Percentiles rank a stretch among this genome's conserved stretches.
These are phyloP conservation scores for Paxillus involutus DNA, from an alignment of 768 basidiomycete species.

Conservation along the genomic window DNA sequence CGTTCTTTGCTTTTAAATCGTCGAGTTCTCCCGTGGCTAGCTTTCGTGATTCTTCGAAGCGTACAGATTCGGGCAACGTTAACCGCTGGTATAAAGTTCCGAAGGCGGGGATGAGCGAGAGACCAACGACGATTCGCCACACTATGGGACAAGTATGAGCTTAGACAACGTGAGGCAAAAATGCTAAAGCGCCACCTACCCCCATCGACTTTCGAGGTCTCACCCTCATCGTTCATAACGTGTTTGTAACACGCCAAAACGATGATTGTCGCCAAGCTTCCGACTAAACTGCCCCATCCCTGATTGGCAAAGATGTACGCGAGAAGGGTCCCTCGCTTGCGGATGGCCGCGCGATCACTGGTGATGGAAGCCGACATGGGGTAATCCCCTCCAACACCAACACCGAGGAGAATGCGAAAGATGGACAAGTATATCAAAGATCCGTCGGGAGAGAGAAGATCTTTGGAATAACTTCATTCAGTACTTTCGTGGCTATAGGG, in stretches of 20 bases:
- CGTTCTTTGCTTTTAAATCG: conserved; percentile 35
- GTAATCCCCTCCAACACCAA: conserved; percentile 81
- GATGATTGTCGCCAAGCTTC: conserved; percentile 60
- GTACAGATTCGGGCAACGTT: conserved; percentile 67
- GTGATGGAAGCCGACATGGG: conserved; percentile 74
- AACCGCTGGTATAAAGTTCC: conserved; percentile 78
- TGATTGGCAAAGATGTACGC: conserved; percentile 76
- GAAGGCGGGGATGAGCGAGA: conserved; percentile 75
- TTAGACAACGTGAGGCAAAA: background rate
- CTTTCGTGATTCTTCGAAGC: conserved; percentile 45
- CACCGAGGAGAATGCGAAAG: conserved; percentile 71
- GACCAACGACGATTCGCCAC: conserved; percentile 74
- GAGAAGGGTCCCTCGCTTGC: conserved; percentile 72
- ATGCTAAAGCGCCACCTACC: conserved; percentile 38
- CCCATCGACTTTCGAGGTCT: conserved; percentile 69
- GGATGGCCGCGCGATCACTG: conserved; percentile 62
- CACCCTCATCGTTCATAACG: conserved; percentile 56
- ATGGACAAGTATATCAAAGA: too few species aligned
- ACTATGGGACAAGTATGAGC: conserved; percentile 31
- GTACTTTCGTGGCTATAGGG: background rate
- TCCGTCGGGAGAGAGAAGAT: conserved; percentile 48
- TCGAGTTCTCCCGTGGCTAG: conserved; percentile 27
- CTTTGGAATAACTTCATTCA: conserved; percentile 19
- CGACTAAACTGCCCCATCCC: conserved; percentile 74
- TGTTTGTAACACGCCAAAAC: conserved; percentile 62